These are phyloP conservation scores for Gentiana macrophylla DNA, from an alignment of 257 asterid species.

Conservation along the genomic window DNA sequence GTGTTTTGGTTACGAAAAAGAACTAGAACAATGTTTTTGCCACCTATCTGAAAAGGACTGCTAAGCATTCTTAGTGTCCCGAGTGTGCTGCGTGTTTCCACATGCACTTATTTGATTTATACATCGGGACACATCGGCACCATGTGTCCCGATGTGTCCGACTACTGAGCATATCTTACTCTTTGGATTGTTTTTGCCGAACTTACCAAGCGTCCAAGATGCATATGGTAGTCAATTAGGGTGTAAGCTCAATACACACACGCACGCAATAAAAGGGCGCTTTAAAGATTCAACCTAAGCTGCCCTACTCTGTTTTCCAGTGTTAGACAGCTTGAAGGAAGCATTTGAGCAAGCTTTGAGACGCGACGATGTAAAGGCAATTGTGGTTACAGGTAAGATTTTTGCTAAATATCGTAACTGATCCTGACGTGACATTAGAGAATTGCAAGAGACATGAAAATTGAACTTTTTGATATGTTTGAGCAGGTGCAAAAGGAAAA, in stretches of 20 bases:
- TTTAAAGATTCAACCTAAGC: slow-evolving; percentile 1
- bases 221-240: neutral
- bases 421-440: slow-evolving; percentile 10
- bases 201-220: neutral
- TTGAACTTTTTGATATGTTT: slow-evolving; percentile 10
- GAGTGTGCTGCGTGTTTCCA: too few relatives aligned
- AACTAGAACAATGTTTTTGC: neutral
- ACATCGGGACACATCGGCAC: too few relatives aligned
- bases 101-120: too few relatives aligned
- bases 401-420: neutral
- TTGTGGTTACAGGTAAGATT: slow-evolving; percentile 64
- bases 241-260: neutral
- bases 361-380: slow-evolving; percentile 83
- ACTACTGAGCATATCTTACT: neutral
- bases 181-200: neutral
- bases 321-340: slow-evolving; percentile 82
- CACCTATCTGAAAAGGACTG: neutral
- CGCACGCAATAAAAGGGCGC: neutral
- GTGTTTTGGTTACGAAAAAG: neutral
- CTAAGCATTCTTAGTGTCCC: neutral
- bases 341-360: slow-evolving; percentile 61
- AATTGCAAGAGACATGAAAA: slow-evolving; percentile 5
- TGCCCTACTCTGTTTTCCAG: slow-evolving; percentile 23
- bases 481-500: slow-evolving; percentile 82
- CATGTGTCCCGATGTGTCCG: too few relatives aligned